Base-by-base conservation (phyloP, 116 monocot species). In the Papilionanthe hybrid region DNA sequence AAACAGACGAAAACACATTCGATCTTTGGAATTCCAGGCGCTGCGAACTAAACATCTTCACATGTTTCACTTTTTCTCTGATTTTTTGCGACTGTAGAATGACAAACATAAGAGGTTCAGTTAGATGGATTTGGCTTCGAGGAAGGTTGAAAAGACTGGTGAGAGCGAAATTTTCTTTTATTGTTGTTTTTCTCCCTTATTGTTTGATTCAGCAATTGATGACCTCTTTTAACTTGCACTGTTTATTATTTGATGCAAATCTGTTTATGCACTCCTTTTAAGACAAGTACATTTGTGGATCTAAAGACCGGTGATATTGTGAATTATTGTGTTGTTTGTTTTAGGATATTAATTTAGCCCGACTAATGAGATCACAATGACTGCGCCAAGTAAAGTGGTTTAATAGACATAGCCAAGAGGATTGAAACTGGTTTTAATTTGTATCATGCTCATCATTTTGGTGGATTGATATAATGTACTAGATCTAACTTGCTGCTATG, bases 71-170 rank as follows among this genome's bases (percentile, higher is more conserved):
- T 47, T 25, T 75, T 23, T 44, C 44, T 75, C 5, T 48, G 30
- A 49, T 49, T 49, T 9, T 49, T 9, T 11, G 49, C 2, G 18
- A 9, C 32, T 19, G 37, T 10, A 72, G 72, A 41, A 72, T 72
- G 72, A 17, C 42, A 20, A 72, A 42, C 19, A 92, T 57, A 78
- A 79, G 43, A 81, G 88, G 68, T 85, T 92, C 30, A 84, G 92
- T 58, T 91, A 99, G 49, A 65, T 79, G 68, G 93, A 91, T 79
- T 77, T 98, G 85, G 99, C 93, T 29, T 93, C 93, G 27, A 88
- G 95, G 79, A 91, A 87, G 83, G 86, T 93, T 0, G 90, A 90
- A 79, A 91, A 92, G 85, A 81, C 91, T 50, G 99, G 99, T 97
- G 72, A 86, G 37, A 20, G 29, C 25, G 19, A 28, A 12, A 22